Conservation (phyloP, 306 rosid species). For the Quercus agrifolia region DNA sequence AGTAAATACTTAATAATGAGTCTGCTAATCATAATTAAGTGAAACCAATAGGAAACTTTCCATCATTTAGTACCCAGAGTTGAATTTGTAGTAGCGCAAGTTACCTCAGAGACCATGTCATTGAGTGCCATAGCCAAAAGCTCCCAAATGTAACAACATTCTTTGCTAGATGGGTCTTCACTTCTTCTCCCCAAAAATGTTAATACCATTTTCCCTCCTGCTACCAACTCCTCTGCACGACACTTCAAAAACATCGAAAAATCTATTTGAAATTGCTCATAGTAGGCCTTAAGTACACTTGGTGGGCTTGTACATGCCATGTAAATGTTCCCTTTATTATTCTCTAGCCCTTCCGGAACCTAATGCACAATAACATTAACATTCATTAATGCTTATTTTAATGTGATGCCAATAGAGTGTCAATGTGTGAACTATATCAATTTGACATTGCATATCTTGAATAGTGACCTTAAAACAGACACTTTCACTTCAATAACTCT, state of each 20-base stretch:
- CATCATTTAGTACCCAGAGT: too few relatives aligned
- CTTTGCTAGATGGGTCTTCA: constrained; percentile 44
- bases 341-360: constrained; percentile 55
- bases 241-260: constrained; percentile 41
- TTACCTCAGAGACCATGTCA: constrained; percentile 41
- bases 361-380: constrained; percentile 5
- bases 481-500: too few relatives aligned
- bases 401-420: too few relatives aligned
- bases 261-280: constrained; percentile 47
- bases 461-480: too few relatives aligned
- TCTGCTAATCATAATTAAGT: too few relatives aligned
- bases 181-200: constrained; percentile 49
- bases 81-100: too few relatives aligned
- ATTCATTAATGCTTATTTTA: too few relatives aligned
- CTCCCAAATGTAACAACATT: constrained; percentile 55
- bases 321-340: constrained; percentile 56
- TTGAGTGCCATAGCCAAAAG: constrained; percentile 50
- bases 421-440: too few relatives aligned
- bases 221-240: constrained; percentile 47
- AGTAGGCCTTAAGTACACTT: constrained; percentile 39
- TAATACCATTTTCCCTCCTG: constrained; percentile 46
- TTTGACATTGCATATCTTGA: too few relatives aligned
- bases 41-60: too few relatives aligned
- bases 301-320: constrained; percentile 42
- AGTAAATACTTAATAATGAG: too few relatives aligned